These are phyloP conservation scores for Solanum chiquidenum DNA, from an alignment of 257 asterid species.

Conservation along the genomic window DNA sequence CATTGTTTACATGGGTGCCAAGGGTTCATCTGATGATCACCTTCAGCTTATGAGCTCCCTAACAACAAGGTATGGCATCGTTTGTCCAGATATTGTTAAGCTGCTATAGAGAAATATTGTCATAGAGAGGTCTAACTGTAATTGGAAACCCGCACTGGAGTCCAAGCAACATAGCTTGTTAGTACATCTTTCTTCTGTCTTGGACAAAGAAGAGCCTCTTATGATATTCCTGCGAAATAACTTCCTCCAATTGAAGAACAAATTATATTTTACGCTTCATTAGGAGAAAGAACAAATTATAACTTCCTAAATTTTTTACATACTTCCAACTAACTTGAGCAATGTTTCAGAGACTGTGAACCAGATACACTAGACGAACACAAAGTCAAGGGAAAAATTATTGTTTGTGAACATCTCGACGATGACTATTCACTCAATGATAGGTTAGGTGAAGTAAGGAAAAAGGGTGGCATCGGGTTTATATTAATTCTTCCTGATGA, in stretches of 20 bases:
- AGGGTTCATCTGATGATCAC: constrained; percentile 22
- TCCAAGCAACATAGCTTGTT: neutral
- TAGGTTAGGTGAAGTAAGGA: constrained; percentile 10
- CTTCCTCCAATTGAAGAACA: neutral
- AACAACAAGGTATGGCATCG: constrained; percentile 30
- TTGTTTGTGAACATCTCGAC: constrained; percentile 34
- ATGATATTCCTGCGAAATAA: too few species aligned
- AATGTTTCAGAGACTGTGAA: constrained; percentile 36
- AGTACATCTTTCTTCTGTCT: neutral
- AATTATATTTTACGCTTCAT: neutral
- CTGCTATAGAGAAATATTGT: neutral
- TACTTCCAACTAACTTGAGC: neutral
- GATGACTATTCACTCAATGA: neutral
- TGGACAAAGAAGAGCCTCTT: too few species aligned
- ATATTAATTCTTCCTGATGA: constrained; percentile 17
- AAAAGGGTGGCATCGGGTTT: constrained; percentile 39
- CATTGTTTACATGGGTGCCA: constrained; percentile 48
- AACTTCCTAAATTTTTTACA: too few species aligned
- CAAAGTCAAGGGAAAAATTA: constrained; percentile 48
- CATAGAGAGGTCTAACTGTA: neutral
- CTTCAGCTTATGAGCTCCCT: constrained; percentile 38
- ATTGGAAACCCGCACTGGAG: too few species aligned
- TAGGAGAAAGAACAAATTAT: constrained; percentile 25
- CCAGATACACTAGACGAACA: constrained; percentile 36
- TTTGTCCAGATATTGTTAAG: neutral